These are phyloP conservation scores for Cutaneotrichosporon sp. DNA, from an alignment of 1,284 basidiomycete genomes.

Conservation along the genomic window DNA sequence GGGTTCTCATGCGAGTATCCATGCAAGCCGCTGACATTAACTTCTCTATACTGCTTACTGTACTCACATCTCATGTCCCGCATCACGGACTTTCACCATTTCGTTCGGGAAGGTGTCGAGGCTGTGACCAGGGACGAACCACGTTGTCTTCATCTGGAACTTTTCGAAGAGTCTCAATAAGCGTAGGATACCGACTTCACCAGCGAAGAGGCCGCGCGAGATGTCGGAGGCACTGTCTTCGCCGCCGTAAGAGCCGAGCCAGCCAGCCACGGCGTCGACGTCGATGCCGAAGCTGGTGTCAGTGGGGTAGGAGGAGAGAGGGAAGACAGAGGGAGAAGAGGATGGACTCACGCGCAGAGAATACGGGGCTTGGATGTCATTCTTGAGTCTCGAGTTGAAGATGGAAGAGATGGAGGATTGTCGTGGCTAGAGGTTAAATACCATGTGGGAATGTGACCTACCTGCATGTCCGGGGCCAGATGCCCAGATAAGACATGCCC, in stretches of 20 bases:
- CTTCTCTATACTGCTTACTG: too few relatives aligned
- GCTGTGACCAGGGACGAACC: conserved; percentile 64
- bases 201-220: conserved; percentile 56
- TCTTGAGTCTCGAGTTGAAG: too few relatives aligned
- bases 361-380: conserved; percentile 10
- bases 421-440: too few relatives aligned
- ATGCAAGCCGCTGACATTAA: conserved; percentile 59
- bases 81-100: conserved; percentile 52
- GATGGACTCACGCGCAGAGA: conserved; percentile 19
- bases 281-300: conserved; percentile 58
- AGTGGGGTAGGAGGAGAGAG: not conserved
- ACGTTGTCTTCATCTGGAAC: conserved; percentile 65
- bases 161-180: conserved; percentile 71
- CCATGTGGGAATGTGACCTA: too few relatives aligned
- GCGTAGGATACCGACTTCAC: conserved; percentile 68
- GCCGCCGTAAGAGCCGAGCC: conserved; percentile 56
- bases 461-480: too few relatives aligned
- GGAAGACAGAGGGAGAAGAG: too few relatives aligned
- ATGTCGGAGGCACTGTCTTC: conserved; percentile 53
- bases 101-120: conserved; percentile 55
- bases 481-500: too few relatives aligned
- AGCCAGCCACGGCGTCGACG: conserved; percentile 66
- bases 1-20: conserved; percentile 78
- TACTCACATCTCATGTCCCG: conserved; percentile 54
- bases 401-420: too few relatives aligned